Evolutionary conservation across 139 green algal genomes (phyloP).

Genomic region (Desmodesmus armatus): DNA sequence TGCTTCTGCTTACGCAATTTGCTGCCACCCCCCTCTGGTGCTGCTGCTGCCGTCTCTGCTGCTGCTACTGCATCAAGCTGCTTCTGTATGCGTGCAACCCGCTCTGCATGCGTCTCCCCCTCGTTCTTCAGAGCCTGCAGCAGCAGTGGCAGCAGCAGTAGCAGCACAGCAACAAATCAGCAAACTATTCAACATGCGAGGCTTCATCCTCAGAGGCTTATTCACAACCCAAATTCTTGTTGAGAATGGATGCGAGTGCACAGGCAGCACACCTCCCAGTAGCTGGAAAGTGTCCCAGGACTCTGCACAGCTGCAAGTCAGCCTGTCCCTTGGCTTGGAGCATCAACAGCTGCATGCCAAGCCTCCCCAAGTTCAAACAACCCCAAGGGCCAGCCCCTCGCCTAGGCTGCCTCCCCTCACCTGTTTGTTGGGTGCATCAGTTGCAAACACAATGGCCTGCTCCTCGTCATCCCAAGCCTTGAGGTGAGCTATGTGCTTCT

Average conservation of each 20-base stretch:
- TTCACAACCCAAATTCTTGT: too few species aligned
- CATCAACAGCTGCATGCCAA: too few species aligned
- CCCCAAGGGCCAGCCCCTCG: too few species aligned
- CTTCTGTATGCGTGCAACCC: slow-evolving; percentile 32
- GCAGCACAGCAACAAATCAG: too few species aligned
- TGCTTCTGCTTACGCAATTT: slow-evolving; percentile 18
- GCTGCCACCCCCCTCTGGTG: not conserved
- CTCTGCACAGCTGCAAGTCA: too few species aligned
- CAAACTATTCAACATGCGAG: too few species aligned
- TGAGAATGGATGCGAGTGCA: too few species aligned
- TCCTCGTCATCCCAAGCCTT: slow-evolving; percentile 24
- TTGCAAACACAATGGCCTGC: slow-evolving; percentile 34
- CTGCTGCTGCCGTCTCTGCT: slow-evolving; percentile 32
- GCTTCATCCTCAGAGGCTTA: too few species aligned
- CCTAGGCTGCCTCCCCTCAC: slow-evolving; percentile 9
- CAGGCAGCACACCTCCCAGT: too few species aligned
- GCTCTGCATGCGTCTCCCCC: slow-evolving; percentile 48
- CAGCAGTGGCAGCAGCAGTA: not conserved
- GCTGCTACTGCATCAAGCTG: slow-evolving; percentile 14
- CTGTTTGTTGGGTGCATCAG: slow-evolving; percentile 14
- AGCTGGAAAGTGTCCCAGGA: too few species aligned
- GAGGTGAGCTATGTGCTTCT: slow-evolving; percentile 7
- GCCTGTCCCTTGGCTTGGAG: too few species aligned
- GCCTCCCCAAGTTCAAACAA: too few species aligned
- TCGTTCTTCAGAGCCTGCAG: slow-evolving; percentile 15